A percentile compares a stretch with the other conserved stretches of the same genome.
Evolutionary conservation across 164 flowering plant genomes (phyloP).

Genomic region (Pachysandra terminalis): DNA sequence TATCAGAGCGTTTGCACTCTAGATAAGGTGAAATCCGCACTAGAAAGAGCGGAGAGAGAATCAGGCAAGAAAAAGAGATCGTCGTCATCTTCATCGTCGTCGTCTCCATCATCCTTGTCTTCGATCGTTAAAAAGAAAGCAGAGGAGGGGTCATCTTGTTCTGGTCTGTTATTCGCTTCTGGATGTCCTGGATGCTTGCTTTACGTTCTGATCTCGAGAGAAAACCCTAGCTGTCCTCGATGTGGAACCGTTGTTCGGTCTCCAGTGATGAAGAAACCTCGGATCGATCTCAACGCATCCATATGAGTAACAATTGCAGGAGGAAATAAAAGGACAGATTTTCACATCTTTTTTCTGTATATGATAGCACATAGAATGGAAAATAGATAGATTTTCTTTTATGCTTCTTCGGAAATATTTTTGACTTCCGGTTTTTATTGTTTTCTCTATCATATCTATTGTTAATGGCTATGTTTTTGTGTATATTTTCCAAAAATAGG

Average conservation of each 20-base stretch:
- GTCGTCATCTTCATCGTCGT: conserved; percentile 11
- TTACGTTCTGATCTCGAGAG: conserved; percentile 60
- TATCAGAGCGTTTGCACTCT: conserved; percentile 80
- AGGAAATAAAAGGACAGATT: too few relatives aligned
- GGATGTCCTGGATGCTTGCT: conserved; percentile 72
- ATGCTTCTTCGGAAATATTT: too few relatives aligned
- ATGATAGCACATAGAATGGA: too few relatives aligned
- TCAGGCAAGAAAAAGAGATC: conserved; percentile 33
- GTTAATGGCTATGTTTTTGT: too few relatives aligned
- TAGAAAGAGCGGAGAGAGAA: conserved; percentile 63
- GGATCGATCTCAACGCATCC: conserved; percentile 67
- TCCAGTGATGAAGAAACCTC: conserved; percentile 57
- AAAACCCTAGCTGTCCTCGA: conserved; percentile 67
- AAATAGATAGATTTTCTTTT: too few relatives aligned
- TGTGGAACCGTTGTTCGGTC: conserved; percentile 48
- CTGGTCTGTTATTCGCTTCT: conserved; percentile 37
- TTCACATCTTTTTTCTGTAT: too few relatives aligned
- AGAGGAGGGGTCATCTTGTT: too few relatives aligned
- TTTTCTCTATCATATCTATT: too few relatives aligned
- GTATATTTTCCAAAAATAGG: too few relatives aligned
- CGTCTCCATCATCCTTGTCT: too few relatives aligned
- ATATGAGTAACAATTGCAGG: conserved; percentile 34
- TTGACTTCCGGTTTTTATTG: too few relatives aligned
- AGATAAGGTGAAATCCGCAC: conserved; percentile 86
- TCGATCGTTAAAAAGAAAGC: conserved; percentile 3